Evolutionary conservation across 2,329 filamentous ascomycete genomes (phyloP).

Genomic region (Colletotrichum tamarilloi): DNA sequence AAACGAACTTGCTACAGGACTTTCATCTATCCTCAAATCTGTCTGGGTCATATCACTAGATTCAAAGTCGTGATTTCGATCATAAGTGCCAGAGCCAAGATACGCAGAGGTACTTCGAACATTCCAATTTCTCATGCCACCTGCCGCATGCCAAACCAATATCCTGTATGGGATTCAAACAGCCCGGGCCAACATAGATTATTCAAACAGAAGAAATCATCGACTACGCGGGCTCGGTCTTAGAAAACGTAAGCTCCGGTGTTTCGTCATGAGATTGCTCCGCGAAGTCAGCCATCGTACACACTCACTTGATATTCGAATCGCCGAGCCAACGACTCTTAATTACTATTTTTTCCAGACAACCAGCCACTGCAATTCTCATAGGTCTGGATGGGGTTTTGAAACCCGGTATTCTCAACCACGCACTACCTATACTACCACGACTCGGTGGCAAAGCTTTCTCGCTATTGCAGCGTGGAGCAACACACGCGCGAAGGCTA

Average conservation of each 20-base stretch:
- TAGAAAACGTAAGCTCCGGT: neutral
- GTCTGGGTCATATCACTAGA: neutral
- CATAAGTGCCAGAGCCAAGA: no score
- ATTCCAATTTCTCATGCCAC: no score
- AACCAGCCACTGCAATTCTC: neutral
- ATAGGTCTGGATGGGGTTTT: no score
- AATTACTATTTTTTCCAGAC: neutral
- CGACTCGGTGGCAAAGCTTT: no score
- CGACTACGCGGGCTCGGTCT: rapidly evolving
- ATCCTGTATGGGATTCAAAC: neutral
- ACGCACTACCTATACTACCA: no score
- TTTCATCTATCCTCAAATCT: neutral
- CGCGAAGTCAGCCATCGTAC: neutral
- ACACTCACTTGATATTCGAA: neutral
- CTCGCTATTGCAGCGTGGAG: no score
- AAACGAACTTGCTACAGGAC: neutral
- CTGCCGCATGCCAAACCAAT: no score
- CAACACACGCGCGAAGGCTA: no score
- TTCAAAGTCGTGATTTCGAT: neutral
- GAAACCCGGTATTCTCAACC: no score
- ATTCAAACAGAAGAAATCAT: no score
- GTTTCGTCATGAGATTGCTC: neutral
- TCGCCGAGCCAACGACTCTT: neutral
- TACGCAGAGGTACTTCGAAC: no score
- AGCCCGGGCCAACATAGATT: neutral